Percentiles rank a stretch among this genome's conserved stretches.
These are phyloP conservation scores for Omphalotus guepiniiformis DNA, from an alignment of 768 basidiomycete species.

Conservation along the genomic window DNA sequence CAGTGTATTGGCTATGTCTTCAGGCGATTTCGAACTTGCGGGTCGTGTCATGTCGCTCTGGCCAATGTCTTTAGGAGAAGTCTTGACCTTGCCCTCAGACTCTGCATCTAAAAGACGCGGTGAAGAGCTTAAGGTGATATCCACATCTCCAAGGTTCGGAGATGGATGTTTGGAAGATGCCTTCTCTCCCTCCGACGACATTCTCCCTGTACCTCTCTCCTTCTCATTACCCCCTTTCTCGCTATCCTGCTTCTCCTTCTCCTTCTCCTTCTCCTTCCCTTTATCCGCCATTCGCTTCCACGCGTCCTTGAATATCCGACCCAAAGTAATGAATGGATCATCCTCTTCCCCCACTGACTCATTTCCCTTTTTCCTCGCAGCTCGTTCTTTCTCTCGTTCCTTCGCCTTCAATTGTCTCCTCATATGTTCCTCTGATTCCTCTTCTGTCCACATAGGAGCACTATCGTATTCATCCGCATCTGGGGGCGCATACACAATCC, in stretches of 20 bases:
- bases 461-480: neutral
- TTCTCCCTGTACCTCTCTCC: too few species aligned
- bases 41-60: too few species aligned
- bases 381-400: slow-evolving; percentile 16
- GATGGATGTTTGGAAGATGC: too few species aligned
- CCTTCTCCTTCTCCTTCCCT: slow-evolving; percentile 40
- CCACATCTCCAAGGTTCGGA: too few species aligned
- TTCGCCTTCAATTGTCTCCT: slow-evolving; percentile 17
- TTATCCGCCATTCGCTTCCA: slow-evolving; percentile 53
- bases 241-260: slow-evolving; percentile 19
- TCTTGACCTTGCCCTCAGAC: too few species aligned
- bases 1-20: too few species aligned
- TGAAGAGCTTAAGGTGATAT: too few species aligned
- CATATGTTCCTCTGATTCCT: slow-evolving; percentile 34
- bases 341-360: slow-evolving; percentile 21
- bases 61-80: too few species aligned
- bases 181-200: too few species aligned
- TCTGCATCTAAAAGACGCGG: too few species aligned
- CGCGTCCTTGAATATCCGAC: slow-evolving; percentile 48
- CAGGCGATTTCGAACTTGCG: too few species aligned
- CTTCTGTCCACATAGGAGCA: slow-evolving; percentile 30
- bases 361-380: slow-evolving; percentile 15
- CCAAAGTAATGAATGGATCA: slow-evolving; percentile 46
- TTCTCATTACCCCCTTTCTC: too few species aligned
- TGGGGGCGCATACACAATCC: slow-evolving; percentile 4